Conservation (phyloP, 1,139 yeast species). For the Pichia sp. region DNA sequence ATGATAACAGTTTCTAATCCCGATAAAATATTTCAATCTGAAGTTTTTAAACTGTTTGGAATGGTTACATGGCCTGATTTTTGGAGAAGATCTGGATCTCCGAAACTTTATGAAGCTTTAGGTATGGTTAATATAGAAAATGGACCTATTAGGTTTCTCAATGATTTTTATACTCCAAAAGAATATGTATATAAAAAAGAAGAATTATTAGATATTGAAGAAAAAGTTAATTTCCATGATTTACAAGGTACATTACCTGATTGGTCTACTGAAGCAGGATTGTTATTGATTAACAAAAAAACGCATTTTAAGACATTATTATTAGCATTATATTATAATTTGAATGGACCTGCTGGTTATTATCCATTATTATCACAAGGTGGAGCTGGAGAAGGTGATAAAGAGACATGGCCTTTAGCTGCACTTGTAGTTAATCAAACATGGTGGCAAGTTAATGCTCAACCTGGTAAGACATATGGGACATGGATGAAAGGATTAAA, state of each 20-base stretch:
- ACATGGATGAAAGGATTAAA: conserved; percentile 33
- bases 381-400: conserved; percentile 65
- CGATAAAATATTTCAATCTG: conserved; percentile 42
- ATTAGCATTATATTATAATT: conserved; percentile 50
- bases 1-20: conserved; percentile 54
- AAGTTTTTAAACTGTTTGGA: conserved; percentile 33
- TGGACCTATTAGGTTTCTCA: conserved; percentile 29
- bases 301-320: conserved; percentile 45
- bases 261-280: conserved; percentile 58
- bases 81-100: conserved; percentile 61
- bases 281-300: conserved; percentile 48
- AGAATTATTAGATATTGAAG: conserved; percentile 6
- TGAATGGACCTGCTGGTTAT: conserved; percentile 52
- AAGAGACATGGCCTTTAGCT: conserved; percentile 59
- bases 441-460: conserved; percentile 44
- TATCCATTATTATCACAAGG: conserved; percentile 59
- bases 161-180: conserved; percentile 21
- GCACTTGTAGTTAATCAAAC: conserved; percentile 44
- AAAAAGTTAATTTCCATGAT: conserved; percentile 40
- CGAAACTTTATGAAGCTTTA: conserved; percentile 51
- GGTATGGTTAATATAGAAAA: conserved; percentile 33
- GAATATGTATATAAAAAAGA: conserved; percentile 6
- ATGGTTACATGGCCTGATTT: conserved; percentile 64
- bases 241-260: conserved; percentile 52
- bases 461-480: conserved; percentile 22